phyloP scores from a whole-genome alignment of 306 rosid species.

The Medicago ruthenica region DNA sequence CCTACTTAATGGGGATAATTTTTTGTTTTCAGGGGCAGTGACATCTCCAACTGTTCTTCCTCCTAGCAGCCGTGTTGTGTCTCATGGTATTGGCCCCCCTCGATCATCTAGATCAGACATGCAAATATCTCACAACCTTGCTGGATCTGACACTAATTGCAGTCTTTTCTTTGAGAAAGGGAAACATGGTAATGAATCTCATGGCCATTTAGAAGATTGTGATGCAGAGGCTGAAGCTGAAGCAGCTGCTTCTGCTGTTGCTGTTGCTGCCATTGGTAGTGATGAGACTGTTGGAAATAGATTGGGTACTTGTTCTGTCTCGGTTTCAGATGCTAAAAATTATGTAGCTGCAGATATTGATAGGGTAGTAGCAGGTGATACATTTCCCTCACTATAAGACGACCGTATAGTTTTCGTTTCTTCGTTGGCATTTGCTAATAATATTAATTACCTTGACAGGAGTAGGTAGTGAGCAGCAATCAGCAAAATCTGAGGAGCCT shows the following conservation, averaged over 20 bases:
- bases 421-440: neutral
- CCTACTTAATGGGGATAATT: slow-evolving; percentile 17
- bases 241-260: slow-evolving; percentile 99
- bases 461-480: slow-evolving; percentile 66
- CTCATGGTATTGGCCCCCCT: slow-evolving; percentile 76
- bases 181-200: slow-evolving; percentile 63
- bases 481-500: slow-evolving; percentile 72
- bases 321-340: slow-evolving; percentile 65
- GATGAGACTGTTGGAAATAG: slow-evolving; percentile 82
- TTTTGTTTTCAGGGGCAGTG: slow-evolving; percentile 74
- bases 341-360: slow-evolving; percentile 63
- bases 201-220: slow-evolving; percentile 73
- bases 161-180: slow-evolving; percentile 76
- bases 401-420: neutral
- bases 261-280: slow-evolving; percentile 90
- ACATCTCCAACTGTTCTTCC: slow-evolving; percentile 93
- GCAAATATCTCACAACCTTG: slow-evolving; percentile 64
- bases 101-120: slow-evolving; percentile 68
- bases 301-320: slow-evolving; percentile 62
- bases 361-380: slow-evolving; percentile 66
- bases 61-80: slow-evolving; percentile 57
- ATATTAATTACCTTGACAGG: slow-evolving; percentile 52
- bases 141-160: slow-evolving; percentile 72
- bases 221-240: slow-evolving; percentile 85
- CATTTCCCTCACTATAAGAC: neutral